Base-by-base conservation (phyloP, 352 stramenopile species). In the Pythium phragmiticola region DNA sequence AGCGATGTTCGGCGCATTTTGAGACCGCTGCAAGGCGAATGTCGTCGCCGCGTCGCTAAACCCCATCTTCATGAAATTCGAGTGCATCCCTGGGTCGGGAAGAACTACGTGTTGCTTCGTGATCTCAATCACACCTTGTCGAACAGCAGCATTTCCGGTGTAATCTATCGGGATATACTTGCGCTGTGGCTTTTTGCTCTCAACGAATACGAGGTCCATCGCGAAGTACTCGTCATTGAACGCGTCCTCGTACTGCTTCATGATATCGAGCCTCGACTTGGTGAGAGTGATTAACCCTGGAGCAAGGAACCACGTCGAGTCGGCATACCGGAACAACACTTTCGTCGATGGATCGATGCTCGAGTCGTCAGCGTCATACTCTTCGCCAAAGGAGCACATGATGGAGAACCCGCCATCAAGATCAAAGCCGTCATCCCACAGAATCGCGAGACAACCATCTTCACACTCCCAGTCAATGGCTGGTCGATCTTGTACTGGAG, bases 211-310 rank as follows among this genome's bases (percentile, higher is more conserved):
- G 12, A 95, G 74, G 58, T 95, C 86, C 42, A 93, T 69, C 2
- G 78, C 90, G 55, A 95, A 95, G 7, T 86, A 67, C 8, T 92
- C 83, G 26, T 91, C 82, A 49, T 90, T 84, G 66, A 95, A 95
- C 12, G 77, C 84, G 48, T 89, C 74, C 41, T 92, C 83, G 59
- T 93, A 95, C 57, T 92, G 82, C 60, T 92, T 92, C 79, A 92
- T 92, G 57, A 95, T 68, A 55, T 95, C 86, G 5, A 95, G 55
- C 54, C 90, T 74, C 13, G 68, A 60, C 65, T 93, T 95, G 50
- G 77, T 84, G 7, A 93, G 69, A 14, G 82, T 90, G 19, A 95
- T 72, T 3, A 95, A 58, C 2, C 86, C 86, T 0, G 84, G 76
- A 4, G 63, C 42, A 11, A 92, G 66, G 65, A 92, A 95, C 72